A percentile compares a stretch with the other conserved stretches of the same genome.
Evolutionary conservation across 2,329 filamentous ascomycete genomes (phyloP).

Genomic region (Rutstroemia sp.): DNA sequence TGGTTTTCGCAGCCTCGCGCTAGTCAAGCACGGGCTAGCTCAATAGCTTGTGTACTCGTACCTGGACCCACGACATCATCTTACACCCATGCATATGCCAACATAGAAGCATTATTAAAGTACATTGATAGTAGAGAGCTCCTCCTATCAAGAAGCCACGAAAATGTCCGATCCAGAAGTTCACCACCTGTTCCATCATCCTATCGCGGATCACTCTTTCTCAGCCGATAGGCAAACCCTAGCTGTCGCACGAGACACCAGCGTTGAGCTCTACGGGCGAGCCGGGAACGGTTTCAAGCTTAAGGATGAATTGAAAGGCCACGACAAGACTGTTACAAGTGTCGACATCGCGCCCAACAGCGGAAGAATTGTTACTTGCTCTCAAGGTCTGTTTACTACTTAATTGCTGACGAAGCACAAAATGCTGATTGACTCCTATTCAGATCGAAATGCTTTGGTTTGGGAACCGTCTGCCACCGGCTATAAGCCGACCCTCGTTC

Average conservation of each 20-base stretch:
- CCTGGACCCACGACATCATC: slow-evolving; percentile 4
- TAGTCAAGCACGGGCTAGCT: slow-evolving; percentile 2
- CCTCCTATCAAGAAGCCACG: slow-evolving; percentile 63
- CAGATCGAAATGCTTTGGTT: slow-evolving; percentile 94
- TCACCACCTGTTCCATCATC: slow-evolving; percentile 92
- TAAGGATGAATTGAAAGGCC: slow-evolving; percentile 88
- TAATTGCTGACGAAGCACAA: not conserved
- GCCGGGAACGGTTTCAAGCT: slow-evolving; percentile 70
- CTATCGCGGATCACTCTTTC: slow-evolving; percentile 97
- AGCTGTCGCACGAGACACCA: slow-evolving; percentile 84
- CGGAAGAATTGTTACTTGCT: slow-evolving; percentile 94
- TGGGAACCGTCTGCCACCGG: slow-evolving; percentile 91
- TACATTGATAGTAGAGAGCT: slow-evolving; percentile 90
- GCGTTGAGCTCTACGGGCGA: slow-evolving; percentile 78
- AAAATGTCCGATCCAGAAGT: slow-evolving; percentile 81
- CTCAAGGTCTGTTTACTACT: slow-evolving; percentile 59
- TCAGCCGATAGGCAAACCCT: slow-evolving; percentile 83
- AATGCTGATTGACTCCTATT: slow-evolving; percentile 2
- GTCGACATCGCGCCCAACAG: slow-evolving; percentile 89
- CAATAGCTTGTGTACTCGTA: not conserved
- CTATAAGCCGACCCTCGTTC: slow-evolving; percentile 94
- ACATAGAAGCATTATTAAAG: slow-evolving; percentile 3
- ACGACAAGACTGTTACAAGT: slow-evolving; percentile 94
- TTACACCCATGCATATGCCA: slow-evolving; percentile 5
- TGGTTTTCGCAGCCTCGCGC: slow-evolving; percentile 7